These are phyloP conservation scores for Apostasia ramifera DNA, from an alignment of 106 monocot genomes.

Conservation along the genomic window DNA sequence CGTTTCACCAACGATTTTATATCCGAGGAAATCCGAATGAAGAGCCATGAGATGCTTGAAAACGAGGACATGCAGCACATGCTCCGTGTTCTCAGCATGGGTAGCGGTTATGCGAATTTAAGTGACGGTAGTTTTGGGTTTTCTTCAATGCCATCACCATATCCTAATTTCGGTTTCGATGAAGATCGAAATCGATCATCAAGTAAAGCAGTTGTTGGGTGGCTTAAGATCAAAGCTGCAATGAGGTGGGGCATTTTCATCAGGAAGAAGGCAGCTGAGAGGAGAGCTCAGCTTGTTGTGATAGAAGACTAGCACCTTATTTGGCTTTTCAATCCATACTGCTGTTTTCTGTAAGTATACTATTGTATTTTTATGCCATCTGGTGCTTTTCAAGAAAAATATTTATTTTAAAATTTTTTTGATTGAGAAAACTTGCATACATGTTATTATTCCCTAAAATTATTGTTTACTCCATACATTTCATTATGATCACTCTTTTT, in stretches of 20 bases:
- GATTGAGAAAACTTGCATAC: too few species aligned
- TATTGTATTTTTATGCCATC: too few species aligned
- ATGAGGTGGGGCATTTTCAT: conserved; percentile 72
- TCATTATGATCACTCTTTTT: too few species aligned
- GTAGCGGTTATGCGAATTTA: conserved; percentile 22
- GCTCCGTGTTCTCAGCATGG: conserved; percentile 56
- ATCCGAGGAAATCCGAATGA: conserved; percentile 18
- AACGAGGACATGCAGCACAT: conserved; percentile 46
- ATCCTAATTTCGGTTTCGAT: conserved; percentile 25
- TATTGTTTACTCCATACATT: too few species aligned
- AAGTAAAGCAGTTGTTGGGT: conserved; percentile 62
- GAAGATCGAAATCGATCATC: conserved; percentile 30
- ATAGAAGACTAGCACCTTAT: conserved; percentile 27
- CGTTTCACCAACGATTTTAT: conserved; percentile 5
- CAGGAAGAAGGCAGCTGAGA: conserved; percentile 42
- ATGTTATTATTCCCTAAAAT: too few species aligned
- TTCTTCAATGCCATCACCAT: conserved; percentile 27
- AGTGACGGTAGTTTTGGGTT: conserved; percentile 28
- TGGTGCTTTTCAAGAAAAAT: too few species aligned
- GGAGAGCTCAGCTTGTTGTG: conserved; percentile 35
- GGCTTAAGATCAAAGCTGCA: conserved; percentile 71
- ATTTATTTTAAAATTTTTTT: too few species aligned
- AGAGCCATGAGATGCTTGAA: conserved; percentile 16
- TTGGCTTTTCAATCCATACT: too few species aligned
- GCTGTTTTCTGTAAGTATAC: too few species aligned